phyloP scores from a whole-genome alignment of 306 rosid species.

The Rubus parviflorus region DNA sequence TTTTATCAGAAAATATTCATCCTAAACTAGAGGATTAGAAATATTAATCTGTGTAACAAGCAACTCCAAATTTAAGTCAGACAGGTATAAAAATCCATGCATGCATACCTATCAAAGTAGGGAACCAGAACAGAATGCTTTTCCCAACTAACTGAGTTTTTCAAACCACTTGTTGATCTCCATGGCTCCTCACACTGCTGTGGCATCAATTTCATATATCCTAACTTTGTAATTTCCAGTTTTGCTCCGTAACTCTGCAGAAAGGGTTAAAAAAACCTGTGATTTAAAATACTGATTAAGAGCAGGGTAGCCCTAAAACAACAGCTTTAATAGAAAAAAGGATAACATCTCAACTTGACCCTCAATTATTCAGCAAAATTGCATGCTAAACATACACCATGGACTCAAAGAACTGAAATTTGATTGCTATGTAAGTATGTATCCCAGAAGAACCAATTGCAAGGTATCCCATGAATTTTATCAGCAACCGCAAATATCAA shows the following conservation, averaged over 20 bases:
- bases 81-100: conserved; percentile 9
- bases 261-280: conserved; percentile 51
- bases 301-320: neutral
- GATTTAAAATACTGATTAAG: no score
- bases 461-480: neutral
- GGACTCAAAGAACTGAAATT: neutral
- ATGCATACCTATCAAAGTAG: conserved; percentile 56
- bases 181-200: conserved; percentile 33
- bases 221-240: conserved; percentile 42
- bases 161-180: conserved; percentile 45
- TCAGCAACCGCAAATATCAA: neutral
- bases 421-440: no score
- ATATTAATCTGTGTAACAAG: conserved; percentile 14
- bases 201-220: conserved; percentile 41
- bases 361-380: neutral
- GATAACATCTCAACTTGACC: no score
- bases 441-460: neutral
- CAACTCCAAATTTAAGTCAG: neutral
- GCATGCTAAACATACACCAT: neutral
- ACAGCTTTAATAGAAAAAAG: neutral
- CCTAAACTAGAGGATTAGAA: neutral
- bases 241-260: conserved; percentile 41
- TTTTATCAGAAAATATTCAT: neutral
- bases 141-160: conserved; percentile 40
- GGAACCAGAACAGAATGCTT: conserved; percentile 67